Percentiles rank a stretch among this genome's conserved stretches.
Evolutionary conservation across 2,329 filamentous ascomycete genomes (phyloP).

Genomic region (Cladosporium sp.): DNA sequence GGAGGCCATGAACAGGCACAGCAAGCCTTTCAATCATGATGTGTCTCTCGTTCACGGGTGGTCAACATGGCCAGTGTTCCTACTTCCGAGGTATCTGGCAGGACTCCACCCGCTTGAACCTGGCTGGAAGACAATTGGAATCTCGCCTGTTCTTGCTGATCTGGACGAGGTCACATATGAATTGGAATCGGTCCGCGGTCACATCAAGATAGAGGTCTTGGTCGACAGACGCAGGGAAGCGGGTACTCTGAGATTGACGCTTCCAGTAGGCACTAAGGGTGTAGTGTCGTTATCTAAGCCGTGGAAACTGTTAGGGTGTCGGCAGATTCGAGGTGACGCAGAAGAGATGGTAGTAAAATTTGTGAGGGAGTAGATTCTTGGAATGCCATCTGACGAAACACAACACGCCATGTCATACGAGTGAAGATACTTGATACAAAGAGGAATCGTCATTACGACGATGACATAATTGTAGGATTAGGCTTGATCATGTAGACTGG

Average conservation of each 20-base stretch:
- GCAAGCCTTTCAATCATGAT: constrained; percentile 4
- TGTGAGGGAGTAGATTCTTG: neutral
- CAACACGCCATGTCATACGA: neutral
- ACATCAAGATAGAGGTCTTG: neutral
- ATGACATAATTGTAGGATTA: neutral
- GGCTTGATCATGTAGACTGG: neutral
- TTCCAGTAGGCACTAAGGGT: neutral
- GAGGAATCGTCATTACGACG: neutral
- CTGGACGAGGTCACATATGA: neutral
- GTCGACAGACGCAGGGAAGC: neutral
- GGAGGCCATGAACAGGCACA: constrained; percentile 19
- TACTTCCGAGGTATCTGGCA: neutral
- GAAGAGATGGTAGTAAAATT: neutral
- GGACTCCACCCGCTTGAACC: neutral
- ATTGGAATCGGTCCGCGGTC: neutral
- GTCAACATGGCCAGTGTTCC: constrained; percentile 2
- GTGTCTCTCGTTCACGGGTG: neutral
- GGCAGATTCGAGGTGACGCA: neutral
- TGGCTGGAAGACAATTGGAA: neutral
- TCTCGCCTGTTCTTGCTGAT: neutral
- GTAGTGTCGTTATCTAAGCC: neutral
- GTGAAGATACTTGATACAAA: neutral
- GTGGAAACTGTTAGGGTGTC: neutral
- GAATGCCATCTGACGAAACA: neutral
- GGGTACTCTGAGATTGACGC: neutral